Percentiles rank a stretch among this genome's conserved stretches.
Evolutionary conservation across 2,329 filamentous ascomycete species (phyloP).

Genomic region (Fusarium decemcellulare): DNA sequence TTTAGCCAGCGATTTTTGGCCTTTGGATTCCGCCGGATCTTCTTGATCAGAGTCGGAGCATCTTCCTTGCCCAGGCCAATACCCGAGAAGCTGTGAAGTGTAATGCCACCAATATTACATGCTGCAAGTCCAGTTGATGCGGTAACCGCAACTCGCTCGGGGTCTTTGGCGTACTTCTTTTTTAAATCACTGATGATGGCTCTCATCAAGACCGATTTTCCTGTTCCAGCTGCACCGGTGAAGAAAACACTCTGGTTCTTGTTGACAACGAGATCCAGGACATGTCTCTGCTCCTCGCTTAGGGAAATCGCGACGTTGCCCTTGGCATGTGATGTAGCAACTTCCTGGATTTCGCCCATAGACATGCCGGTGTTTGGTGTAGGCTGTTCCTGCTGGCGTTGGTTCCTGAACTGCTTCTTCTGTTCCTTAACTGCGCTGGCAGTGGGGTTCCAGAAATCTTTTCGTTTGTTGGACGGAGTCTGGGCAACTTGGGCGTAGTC

Average conservation of each 20-base stretch:
- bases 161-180: slow-evolving; percentile 81
- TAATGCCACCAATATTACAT: slow-evolving; percentile 96
- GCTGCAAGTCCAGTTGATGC: slow-evolving; percentile 96
- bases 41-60: slow-evolving; percentile 84
- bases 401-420: slow-evolving; percentile 80
- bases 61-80: slow-evolving; percentile 93
- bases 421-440: slow-evolving; percentile 69
- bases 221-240: slow-evolving; percentile 95
- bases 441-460: slow-evolving; percentile 45
- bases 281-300: slow-evolving; percentile 88
- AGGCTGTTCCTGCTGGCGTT: slow-evolving; percentile 56
- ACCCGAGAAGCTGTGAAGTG: slow-evolving; percentile 94
- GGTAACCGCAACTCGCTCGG: slow-evolving; percentile 91
- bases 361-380: slow-evolving; percentile 52
- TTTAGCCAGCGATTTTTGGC: slow-evolving; percentile 90
- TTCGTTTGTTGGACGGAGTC: slow-evolving; percentile 45
- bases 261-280: slow-evolving; percentile 86
- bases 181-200: slow-evolving; percentile 88
- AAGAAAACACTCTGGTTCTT: slow-evolving; percentile 94
- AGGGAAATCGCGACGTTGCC: slow-evolving; percentile 73
- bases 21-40: slow-evolving; percentile 90
- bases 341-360: slow-evolving; percentile 58
- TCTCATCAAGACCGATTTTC: slow-evolving; percentile 96
- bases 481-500: slow-evolving; percentile 21
- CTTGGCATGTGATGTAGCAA: slow-evolving; percentile 47